A percentile compares a stretch with the other conserved stretches of the same genome.
Conservation (phyloP, 805 yeast species). For the Lachancea nothofagi region DNA sequence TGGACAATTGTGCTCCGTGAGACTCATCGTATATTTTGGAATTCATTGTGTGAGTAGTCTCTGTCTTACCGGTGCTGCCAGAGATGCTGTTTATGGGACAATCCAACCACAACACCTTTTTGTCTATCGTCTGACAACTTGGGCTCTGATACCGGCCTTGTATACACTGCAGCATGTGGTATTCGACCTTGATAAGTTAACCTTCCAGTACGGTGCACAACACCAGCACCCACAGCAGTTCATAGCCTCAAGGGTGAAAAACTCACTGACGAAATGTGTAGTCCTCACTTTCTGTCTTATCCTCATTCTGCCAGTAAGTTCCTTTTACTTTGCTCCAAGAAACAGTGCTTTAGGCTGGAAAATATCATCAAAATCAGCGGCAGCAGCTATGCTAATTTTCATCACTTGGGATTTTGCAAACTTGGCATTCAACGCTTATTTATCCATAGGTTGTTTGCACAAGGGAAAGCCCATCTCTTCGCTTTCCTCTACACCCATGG, state of each 20-base stretch:
- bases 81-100: constrained; percentile 14
- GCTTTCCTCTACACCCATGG: constrained; percentile 53
- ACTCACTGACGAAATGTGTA: constrained; percentile 34
- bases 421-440: constrained; percentile 56
- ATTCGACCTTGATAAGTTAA: constrained; percentile 51
- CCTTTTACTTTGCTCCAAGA: constrained; percentile 37
- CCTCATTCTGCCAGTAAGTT: constrained; percentile 33
- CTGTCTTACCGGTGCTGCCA: constrained; percentile 22
- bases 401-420: constrained; percentile 51
- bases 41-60: constrained; percentile 19
- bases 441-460: constrained; percentile 67
- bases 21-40: constrained; percentile 25
- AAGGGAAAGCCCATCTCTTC: constrained; percentile 55
- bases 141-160: constrained; percentile 36
- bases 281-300: constrained; percentile 29
- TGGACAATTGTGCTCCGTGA: constrained; percentile 31
- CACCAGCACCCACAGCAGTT: constrained; percentile 36
- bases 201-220: constrained; percentile 38
- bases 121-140: constrained; percentile 27
- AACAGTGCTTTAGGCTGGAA: constrained; percentile 13
- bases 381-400: constrained; percentile 36
- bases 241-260: constrained; percentile 25
- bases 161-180: constrained; percentile 49
- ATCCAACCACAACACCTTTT: constrained; percentile 11
- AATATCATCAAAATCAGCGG: constrained; percentile 30